Evolutionary conservation across 2,329 filamentous ascomycete genomes (phyloP).

Genomic region (Aspergillus intermedius): DNA sequence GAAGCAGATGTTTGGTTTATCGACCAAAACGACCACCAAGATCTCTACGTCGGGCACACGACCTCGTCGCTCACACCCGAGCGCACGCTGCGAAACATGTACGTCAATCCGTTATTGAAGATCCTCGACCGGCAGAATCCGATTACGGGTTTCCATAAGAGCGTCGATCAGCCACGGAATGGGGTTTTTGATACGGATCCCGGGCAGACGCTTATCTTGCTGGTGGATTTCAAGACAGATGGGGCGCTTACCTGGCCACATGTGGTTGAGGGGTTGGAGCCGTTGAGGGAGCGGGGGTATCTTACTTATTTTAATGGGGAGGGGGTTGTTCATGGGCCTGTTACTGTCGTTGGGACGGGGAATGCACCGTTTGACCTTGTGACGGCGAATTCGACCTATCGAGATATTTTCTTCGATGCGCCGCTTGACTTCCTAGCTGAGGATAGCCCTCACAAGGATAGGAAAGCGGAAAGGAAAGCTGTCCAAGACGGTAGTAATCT

Average conservation of each 20-base stretch:
- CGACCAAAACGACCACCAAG: constrained; percentile 44
- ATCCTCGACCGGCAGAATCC: constrained; percentile 48
- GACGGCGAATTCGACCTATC: constrained; percentile 41
- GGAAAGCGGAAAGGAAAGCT: background rate
- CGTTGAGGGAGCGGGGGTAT: constrained; percentile 45
- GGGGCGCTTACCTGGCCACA: constrained; percentile 32
- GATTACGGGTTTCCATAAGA: constrained; percentile 29
- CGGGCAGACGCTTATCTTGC: constrained; percentile 44
- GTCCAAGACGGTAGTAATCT: constrained; percentile 14
- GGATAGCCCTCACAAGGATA: constrained; percentile 1
- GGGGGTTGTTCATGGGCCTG: constrained; percentile 35
- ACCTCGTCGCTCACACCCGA: constrained; percentile 40
- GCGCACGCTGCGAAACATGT: constrained; percentile 46
- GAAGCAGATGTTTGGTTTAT: constrained; percentile 55
- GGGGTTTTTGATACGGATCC: constrained; percentile 49
- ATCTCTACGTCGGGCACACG: constrained; percentile 52
- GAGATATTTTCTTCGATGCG: constrained; percentile 53
- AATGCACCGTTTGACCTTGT: constrained; percentile 47
- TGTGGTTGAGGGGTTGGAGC: constrained; percentile 38
- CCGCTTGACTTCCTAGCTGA: constrained; percentile 39
- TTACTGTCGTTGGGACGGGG: constrained; percentile 50
- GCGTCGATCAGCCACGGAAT: constrained; percentile 25
- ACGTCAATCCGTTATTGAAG: constrained; percentile 46
- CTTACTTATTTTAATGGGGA: constrained; percentile 47
- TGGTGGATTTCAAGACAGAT: constrained; percentile 48